Evolutionary conservation across 1,284 basidiomycete genomes (phyloP).

Genomic region (Cystobasidium sp.): DNA sequence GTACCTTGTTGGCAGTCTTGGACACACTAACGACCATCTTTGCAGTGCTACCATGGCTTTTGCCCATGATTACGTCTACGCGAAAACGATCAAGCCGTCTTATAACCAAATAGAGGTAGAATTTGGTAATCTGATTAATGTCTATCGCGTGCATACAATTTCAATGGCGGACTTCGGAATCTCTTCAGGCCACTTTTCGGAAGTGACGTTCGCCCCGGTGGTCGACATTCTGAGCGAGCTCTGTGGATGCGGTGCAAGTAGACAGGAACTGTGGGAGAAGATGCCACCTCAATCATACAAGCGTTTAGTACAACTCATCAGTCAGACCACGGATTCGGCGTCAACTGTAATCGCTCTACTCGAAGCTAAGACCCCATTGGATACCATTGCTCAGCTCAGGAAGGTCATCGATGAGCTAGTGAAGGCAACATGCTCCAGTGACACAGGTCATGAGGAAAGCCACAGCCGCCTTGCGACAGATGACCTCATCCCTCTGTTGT

Average conservation of each 20-base stretch:
- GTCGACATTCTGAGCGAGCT: constrained; percentile 14
- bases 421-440: constrained; percentile 15
- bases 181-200: constrained; percentile 4
- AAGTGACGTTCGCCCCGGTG: constrained; percentile 12
- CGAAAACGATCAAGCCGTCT: constrained; percentile 21
- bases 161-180: constrained; percentile 32
- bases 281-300: constrained; percentile 39
- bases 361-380: constrained; percentile 42
- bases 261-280: constrained; percentile 39
- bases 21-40: not conserved
- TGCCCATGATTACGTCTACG: constrained; percentile 37
- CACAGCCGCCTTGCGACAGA: constrained; percentile 33
- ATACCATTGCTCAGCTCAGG: constrained; percentile 23
- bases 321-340: constrained; percentile 38
- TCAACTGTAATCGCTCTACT: constrained; percentile 42
- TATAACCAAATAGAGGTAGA: constrained; percentile 8
- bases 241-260: not conserved
- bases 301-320: constrained; percentile 27
- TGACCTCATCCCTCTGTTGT: constrained; percentile 43
- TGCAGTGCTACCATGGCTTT: constrained; percentile 42
- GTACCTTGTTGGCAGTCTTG: not conserved
- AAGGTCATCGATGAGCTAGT: constrained; percentile 43
- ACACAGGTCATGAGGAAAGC: constrained; percentile 10
- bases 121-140: constrained; percentile 19
- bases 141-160: constrained; percentile 25